A percentile compares a stretch with the other conserved stretches of the same genome.
phyloP scores from a whole-genome alignment of 805 yeast genomes.

The Candida peoriensis region DNA sequence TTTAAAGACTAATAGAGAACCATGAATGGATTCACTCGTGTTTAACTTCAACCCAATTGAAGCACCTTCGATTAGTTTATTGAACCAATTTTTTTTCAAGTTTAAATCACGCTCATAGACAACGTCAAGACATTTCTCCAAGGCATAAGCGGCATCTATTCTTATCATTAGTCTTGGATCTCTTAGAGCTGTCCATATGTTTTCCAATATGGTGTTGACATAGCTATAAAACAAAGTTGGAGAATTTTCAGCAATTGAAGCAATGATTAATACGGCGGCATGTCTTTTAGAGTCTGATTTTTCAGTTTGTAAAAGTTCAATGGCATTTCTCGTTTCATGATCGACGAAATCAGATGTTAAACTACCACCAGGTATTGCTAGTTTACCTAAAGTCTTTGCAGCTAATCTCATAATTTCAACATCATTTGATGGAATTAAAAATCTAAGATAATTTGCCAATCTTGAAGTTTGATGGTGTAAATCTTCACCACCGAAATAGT shows the following conservation, averaged over 20 bases:
- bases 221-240: constrained; percentile 79
- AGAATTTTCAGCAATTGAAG: constrained; percentile 79
- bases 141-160: constrained; percentile 76
- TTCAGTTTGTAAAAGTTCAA: constrained; percentile 90
- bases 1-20: constrained; percentile 74
- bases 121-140: constrained; percentile 73
- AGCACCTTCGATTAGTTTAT: constrained; percentile 63
- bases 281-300: constrained; percentile 83
- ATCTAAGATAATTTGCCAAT: constrained; percentile 81
- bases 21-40: constrained; percentile 74
- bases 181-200: constrained; percentile 82
- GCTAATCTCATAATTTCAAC: constrained; percentile 82
- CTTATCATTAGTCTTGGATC: constrained; percentile 74
- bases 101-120: constrained; percentile 73
- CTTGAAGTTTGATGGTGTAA: constrained; percentile 85
- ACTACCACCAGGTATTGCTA: constrained; percentile 87
- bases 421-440: constrained; percentile 77
- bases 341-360: constrained; percentile 91
- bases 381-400: constrained; percentile 78
- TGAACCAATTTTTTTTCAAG: constrained; percentile 71
- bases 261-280: constrained; percentile 80
- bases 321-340: constrained; percentile 79
- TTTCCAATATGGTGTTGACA: constrained; percentile 71
- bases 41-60: constrained; percentile 49
- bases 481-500: constrained; percentile 81